These are phyloP conservation scores for Zalaria sp. DNA, from an alignment of 2,329 filamentous ascomycete genomes.

Conservation along the genomic window DNA sequence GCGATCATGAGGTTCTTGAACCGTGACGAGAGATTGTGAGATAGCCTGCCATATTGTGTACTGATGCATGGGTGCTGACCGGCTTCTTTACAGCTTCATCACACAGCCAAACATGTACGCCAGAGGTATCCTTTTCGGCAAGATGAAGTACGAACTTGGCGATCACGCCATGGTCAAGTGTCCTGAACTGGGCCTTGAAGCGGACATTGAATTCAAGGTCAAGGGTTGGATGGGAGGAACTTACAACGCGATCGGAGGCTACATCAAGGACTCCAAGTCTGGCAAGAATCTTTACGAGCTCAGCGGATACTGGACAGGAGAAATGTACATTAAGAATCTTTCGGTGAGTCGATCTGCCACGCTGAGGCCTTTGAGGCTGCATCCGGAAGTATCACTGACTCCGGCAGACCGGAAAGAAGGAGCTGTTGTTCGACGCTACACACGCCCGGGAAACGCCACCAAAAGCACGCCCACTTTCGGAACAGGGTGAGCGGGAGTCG, in stretches of 20 bases:
- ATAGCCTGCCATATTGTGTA: slow-evolving; percentile 8
- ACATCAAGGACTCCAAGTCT: slow-evolving; percentile 75
- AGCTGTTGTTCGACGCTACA: slow-evolving; percentile 77
- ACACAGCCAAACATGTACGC: slow-evolving; percentile 99
- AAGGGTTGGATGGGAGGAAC: slow-evolving; percentile 95
- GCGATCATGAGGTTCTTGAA: slow-evolving; percentile 76
- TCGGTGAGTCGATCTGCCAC: slow-evolving; percentile 38
- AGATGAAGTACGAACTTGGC: slow-evolving; percentile 98
- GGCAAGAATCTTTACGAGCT: slow-evolving; percentile 84
- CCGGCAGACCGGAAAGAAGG: slow-evolving; percentile 67
- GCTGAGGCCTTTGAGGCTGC: background rate
- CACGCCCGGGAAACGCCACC: slow-evolving; percentile 65
- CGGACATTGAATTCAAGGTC: slow-evolving; percentile 95
- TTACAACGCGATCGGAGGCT: slow-evolving; percentile 90
- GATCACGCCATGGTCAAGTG: slow-evolving; percentile 90
- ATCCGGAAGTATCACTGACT: too few relatives aligned
- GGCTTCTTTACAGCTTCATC: slow-evolving; percentile 47
- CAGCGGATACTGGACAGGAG: slow-evolving; percentile 82
- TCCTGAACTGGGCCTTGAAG: slow-evolving; percentile 71
- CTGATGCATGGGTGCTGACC: background rate
- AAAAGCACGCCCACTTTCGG: slow-evolving; percentile 58
- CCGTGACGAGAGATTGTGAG: slow-evolving; percentile 80
- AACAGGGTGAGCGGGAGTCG: slow-evolving; percentile 84
- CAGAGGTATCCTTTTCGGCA: slow-evolving; percentile 88
- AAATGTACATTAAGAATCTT: slow-evolving; percentile 84